Evolutionary conservation across 164 flowering plant species (phyloP).

Genomic region (Vitis riparia): DNA sequence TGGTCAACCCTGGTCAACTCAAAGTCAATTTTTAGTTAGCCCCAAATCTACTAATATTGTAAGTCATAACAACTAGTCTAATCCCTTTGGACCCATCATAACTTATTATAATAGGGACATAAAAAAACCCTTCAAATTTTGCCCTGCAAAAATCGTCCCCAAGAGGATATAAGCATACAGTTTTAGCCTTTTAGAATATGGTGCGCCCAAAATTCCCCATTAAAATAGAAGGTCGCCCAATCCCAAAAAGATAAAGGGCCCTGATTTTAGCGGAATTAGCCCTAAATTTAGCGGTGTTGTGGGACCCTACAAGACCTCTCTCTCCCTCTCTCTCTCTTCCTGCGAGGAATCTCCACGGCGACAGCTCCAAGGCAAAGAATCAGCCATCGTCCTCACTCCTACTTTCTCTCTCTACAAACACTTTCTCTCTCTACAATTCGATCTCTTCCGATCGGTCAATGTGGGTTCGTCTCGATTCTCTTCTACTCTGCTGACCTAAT

Average conservation of each 20-base stretch:
- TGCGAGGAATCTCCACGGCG: constrained; percentile 16
- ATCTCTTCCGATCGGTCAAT: constrained; percentile 24
- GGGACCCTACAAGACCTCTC: constrained; percentile 9
- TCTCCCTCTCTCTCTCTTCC: neutral
- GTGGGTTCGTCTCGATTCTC: constrained; percentile 17
- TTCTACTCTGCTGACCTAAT: too few species aligned
- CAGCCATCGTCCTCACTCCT: neutral
- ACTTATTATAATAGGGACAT: too few species aligned
- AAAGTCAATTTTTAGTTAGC: too few species aligned
- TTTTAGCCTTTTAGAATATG: too few species aligned
- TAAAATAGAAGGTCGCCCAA: neutral
- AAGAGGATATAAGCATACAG: too few species aligned
- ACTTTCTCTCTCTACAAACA: constrained; percentile 3
- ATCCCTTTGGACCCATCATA: too few species aligned
- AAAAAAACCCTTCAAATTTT: too few species aligned
- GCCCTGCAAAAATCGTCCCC: too few species aligned
- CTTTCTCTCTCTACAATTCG: neutral
- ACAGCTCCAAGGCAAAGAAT: neutral
- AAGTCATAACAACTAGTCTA: too few species aligned
- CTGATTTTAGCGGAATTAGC: constrained; percentile 1
- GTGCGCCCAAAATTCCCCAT: too few species aligned
- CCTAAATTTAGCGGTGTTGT: constrained; percentile 2
- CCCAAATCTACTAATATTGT: too few species aligned
- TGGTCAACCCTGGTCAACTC: too few species aligned
- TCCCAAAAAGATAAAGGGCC: constrained; percentile 4